These are phyloP conservation scores for Mycena rebaudengoi DNA, from an alignment of 768 basidiomycete species.

Conservation along the genomic window DNA sequence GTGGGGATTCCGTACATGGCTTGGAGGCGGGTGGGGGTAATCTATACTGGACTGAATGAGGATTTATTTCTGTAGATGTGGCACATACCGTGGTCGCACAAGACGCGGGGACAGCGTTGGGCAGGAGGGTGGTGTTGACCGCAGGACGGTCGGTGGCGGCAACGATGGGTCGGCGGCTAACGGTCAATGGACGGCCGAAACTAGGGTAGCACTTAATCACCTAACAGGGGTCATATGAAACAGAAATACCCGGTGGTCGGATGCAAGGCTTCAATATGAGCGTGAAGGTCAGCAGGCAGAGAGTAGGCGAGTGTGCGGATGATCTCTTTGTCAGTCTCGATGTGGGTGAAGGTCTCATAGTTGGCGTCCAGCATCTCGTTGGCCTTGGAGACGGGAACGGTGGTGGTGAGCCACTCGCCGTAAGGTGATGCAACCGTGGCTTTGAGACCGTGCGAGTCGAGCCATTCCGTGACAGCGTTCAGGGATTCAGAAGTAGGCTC, in stretches of 20 bases:
- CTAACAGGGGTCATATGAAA: too few relatives aligned
- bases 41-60: neutral
- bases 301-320: conserved; percentile 47
- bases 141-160: conserved; percentile 25
- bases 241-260: too few relatives aligned
- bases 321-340: conserved; percentile 31
- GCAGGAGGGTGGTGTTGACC: neutral
- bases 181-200: too few relatives aligned
- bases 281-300: conserved; percentile 39
- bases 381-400: conserved; percentile 41
- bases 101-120: neutral
- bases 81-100: neutral
- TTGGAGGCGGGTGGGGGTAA: conserved; percentile 28
- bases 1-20: conserved; percentile 45
- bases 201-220: too few relatives aligned
- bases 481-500: conserved; percentile 15
- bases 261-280: conserved; percentile 42
- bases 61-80: neutral
- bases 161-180: too few relatives aligned
- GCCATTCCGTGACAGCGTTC: conserved; percentile 51
- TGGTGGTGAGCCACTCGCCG: conserved; percentile 45
- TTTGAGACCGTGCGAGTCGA: conserved; percentile 44
- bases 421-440: conserved; percentile 44
- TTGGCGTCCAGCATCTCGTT: conserved; percentile 44
- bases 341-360: conserved; percentile 45